Conservation (phyloP, 2,329 filamentous ascomycete species). For the Emergomyces africanus region DNA sequence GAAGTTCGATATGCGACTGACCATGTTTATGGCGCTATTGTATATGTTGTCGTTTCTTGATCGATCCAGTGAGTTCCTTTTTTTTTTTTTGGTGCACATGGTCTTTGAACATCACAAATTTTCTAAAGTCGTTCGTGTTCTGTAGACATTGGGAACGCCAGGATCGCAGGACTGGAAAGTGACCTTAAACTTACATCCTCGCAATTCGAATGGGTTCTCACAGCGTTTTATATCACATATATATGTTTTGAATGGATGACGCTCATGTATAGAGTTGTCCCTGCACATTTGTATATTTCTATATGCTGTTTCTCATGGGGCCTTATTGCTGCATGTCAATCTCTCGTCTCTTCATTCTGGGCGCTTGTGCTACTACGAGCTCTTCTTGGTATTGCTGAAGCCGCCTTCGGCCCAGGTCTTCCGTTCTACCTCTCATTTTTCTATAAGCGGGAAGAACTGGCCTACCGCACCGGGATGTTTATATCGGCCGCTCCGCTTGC, state of each 20-base stretch:
- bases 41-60: slow-evolving; percentile 82
- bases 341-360: slow-evolving; percentile 49
- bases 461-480: slow-evolving; percentile 74
- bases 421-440: slow-evolving; percentile 54
- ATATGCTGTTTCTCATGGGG: slow-evolving; percentile 64
- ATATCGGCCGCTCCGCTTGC: slow-evolving; percentile 58
- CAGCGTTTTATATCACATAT: slow-evolving; percentile 52
- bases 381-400: slow-evolving; percentile 44
- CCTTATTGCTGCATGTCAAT: slow-evolving; percentile 61
- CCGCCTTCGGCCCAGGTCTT: slow-evolving; percentile 50
- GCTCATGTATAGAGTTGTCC: slow-evolving; percentile 46
- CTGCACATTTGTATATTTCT: slow-evolving; percentile 48
- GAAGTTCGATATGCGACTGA: slow-evolving; percentile 66
- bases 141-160: slow-evolving; percentile 49
- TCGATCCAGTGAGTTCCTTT: slow-evolving; percentile 53
- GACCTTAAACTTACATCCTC: slow-evolving; percentile 42
- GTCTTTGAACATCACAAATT: background rate
- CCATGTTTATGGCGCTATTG: slow-evolving; percentile 67
- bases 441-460: slow-evolving; percentile 57
- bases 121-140: background rate
- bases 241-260: slow-evolving; percentile 56
- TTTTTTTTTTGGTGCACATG: background rate
- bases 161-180: slow-evolving; percentile 43
- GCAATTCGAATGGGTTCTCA: slow-evolving; percentile 51
- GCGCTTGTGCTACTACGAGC: slow-evolving; percentile 36